Percentiles rank a stretch among this genome's conserved stretches.
Evolutionary conservation across 2,329 filamentous ascomycete genomes (phyloP).

Genomic region (Colletotrichum falcatum): DNA sequence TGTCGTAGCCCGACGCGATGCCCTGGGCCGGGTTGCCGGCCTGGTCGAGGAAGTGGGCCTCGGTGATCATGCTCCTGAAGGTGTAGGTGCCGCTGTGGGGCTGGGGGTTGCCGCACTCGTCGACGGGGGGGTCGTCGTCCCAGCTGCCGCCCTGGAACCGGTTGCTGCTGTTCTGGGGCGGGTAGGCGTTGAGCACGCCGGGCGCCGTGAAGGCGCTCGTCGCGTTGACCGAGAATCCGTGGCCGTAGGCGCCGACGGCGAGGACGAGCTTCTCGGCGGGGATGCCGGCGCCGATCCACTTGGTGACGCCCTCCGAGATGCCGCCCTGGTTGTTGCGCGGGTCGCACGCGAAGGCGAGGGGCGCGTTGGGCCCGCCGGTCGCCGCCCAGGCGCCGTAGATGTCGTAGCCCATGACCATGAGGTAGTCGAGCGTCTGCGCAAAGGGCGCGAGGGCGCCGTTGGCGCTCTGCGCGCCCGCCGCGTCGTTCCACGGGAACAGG

Average conservation of each 20-base stretch:
- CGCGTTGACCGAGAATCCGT: conserved; percentile 39
- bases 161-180: conserved; percentile 34
- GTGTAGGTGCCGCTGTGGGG: conserved; percentile 33
- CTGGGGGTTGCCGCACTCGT: conserved; percentile 33
- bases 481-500: conserved; percentile 32
- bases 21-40: conserved; percentile 24
- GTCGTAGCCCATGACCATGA: conserved; percentile 40
- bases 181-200: conserved; percentile 35
- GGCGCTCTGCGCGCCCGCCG: conserved; percentile 6
- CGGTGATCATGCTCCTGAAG: conserved; percentile 33
- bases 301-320: conserved; percentile 33
- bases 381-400: conserved; percentile 35
- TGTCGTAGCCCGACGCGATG: conserved; percentile 30
- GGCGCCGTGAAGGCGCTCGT: conserved; percentile 27
- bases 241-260: conserved; percentile 36
- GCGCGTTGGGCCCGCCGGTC: conserved; percentile 34
- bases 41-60: conserved; percentile 35
- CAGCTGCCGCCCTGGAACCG: conserved; percentile 40
- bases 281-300: conserved; percentile 34
- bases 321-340: conserved; percentile 38
- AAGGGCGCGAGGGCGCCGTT: conserved; percentile 30
- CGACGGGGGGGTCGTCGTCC: conserved; percentile 35
- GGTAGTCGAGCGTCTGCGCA: conserved; percentile 30
- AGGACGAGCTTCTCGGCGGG: conserved; percentile 36
- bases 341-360: conserved; percentile 30